Evolutionary conservation across 2,329 filamentous ascomycete species (phyloP), one percentile per base, ranked within the genome.

Genomic region (Phaeosphaeriaceae sp.): DNA sequence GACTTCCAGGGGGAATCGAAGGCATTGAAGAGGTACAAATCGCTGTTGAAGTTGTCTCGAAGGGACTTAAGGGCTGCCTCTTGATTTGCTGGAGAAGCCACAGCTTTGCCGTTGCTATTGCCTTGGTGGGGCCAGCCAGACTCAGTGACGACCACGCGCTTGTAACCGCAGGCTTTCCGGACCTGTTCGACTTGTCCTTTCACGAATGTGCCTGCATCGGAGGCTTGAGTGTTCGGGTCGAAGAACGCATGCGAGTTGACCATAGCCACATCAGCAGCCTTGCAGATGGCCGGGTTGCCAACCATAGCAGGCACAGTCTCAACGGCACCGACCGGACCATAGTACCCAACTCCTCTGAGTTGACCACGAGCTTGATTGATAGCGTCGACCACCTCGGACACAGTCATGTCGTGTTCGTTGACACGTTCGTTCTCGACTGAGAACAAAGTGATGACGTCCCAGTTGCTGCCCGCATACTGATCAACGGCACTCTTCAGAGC

Each of bases 181-280:
- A 89, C 79, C 7, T 67, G 74, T 25, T 80, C 71, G 7, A 81
- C 84, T 62, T 89, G 87, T 24, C 81, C 80, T 41, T 81, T 76
- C 41, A 93, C 85, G 76, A 92, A 96, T 0, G 75, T 66, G 3
- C 92, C 92, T 2, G 92, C 88, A 31, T 86, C 77, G 0, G 80
- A 77, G 1, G 91, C 85, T 1, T 77, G 75, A 24, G 85, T 85
- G 48, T 85, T 86, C 3, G 82, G 77, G 67, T 96, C 90, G 76
- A 95, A 96, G 84, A 93, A 96, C 13, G 92, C 86, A 76, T 96
- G 92, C 65, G 88, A 86, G 78, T 97, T 96, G 73, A 90, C 86
- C 17, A 91, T 90, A 70, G 89, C 92, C 79, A 91, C 91, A 71
- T 96, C 92, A 1, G 90, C 91, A 47, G 81, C 83, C 24, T 87